Conservation (phyloP, 2,329 filamentous ascomycete species). For the Stagonosporopsis vannaccii region DNA sequence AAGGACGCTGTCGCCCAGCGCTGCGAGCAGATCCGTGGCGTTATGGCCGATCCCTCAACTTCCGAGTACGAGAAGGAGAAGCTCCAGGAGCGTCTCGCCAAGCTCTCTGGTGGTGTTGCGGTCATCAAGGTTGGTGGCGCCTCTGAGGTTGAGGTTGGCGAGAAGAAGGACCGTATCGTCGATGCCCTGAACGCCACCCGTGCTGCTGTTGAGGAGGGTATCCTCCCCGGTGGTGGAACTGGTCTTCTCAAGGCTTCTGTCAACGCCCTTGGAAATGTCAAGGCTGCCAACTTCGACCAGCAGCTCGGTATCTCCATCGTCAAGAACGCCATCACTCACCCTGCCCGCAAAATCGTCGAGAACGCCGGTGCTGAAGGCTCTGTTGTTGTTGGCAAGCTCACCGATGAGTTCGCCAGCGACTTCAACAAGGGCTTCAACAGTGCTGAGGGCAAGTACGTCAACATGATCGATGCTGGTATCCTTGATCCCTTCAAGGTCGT, state of each 20-base stretch:
- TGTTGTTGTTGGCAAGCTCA: constrained; percentile 97
- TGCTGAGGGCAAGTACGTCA: constrained; percentile 95
- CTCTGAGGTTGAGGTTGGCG: constrained; percentile 97
- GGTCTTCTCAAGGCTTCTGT: constrained; percentile 95
- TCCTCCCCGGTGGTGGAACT: constrained; percentile 97
- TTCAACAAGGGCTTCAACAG: constrained; percentile 99
- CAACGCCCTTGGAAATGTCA: constrained; percentile 83
- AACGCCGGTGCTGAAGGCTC: constrained; percentile 96
- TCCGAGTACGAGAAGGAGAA: constrained; percentile 99
- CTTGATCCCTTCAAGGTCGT: constrained; percentile 99
- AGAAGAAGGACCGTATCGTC: constrained; percentile 99
- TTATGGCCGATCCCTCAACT: constrained; percentile 91
- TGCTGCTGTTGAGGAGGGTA: constrained; percentile 98
- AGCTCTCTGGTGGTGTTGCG: constrained; percentile 97
- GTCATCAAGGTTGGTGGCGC: constrained; percentile 99
- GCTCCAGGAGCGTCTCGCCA: constrained; percentile 98
- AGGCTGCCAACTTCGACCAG: constrained; percentile 97
- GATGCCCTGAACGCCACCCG: constrained; percentile 98
- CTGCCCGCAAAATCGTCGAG: constrained; percentile 94
- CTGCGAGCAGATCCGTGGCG: constrained; percentile 98
- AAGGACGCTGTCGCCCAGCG: constrained; percentile 94
- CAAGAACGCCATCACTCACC: constrained; percentile 96
- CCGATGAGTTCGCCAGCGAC: constrained; percentile 86
- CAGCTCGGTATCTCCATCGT: constrained; percentile 97
- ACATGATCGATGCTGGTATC: constrained; percentile 98